Base-by-base conservation (phyloP, 345 rosid species). In the Passiflora organensis region DNA sequence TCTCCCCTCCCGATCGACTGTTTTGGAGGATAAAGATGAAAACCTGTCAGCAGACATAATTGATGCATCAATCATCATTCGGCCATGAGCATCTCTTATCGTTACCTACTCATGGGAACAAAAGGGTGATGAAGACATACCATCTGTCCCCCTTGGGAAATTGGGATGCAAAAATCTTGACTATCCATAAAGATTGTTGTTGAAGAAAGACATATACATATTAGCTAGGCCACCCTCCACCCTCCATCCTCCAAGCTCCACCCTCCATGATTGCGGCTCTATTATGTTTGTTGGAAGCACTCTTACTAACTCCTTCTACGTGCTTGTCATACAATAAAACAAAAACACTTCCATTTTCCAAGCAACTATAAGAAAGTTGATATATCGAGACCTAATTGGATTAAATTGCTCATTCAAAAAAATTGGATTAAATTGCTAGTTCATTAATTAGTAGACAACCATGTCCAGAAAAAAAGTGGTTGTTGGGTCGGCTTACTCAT, bases 401-500 rank as follows among this genome's bases (percentile, higher is more conserved):
- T n/a, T n/a, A n/a, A n/a, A n/a, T n/a, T n/a, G n/a, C n/a, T n/a
- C n/a, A n/a, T n/a, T n/a, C n/a, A n/a, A n/a, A n/a, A n/a, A n/a
- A n/a, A n/a, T n/a, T n/a, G n/a, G n/a, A n/a, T n/a, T n/a, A n/a
- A n/a, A n/a, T n/a, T n/a, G n/a, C n/a, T n/a, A n/a, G n/a, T n/a
- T n/a, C n/a, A n/a, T n/a, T n/a, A n/a, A n/a, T n/a, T n/a, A 13
- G 39, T 23, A 39, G 28, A 34, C 21, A 42, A 2, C 57, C 28
- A 39, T 43, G 6, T 20, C 22, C 20, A 19, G 4, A 23, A 44
- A 54, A 65, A 68, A 45, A 48, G 38, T 13, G 49, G 70, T 63
- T 13, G 80, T 58, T 75, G 75, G 56, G 11, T 62, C 63, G 69
- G 75, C 73, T 69, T 63, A 63, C 62, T 72, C 80, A 56, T 24